Percentiles rank a stretch among this genome's conserved stretches.
Conservation (phyloP, 495 filamentous ascomycete genomes). For the Neurospora tetrasperma region DNA sequence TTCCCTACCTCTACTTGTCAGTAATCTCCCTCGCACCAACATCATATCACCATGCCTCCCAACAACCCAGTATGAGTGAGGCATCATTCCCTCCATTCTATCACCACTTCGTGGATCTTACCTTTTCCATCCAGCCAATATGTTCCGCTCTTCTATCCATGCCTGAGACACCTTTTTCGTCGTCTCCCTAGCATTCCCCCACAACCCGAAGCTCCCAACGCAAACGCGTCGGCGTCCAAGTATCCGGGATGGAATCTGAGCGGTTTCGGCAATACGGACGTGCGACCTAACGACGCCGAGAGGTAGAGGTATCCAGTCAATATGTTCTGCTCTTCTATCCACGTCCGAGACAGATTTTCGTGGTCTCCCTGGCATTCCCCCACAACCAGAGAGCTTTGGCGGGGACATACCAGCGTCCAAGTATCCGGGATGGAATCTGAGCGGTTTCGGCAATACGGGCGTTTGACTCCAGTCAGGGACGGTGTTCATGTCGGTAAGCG, state of each 20-base stretch:
- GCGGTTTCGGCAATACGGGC: conserved; percentile 21
- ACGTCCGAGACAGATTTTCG: not conserved
- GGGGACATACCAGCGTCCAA: conserved; percentile 9
- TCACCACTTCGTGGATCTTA: not conserved
- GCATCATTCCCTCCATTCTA: not conserved
- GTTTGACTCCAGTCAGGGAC: no score
- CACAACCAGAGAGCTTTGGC: conserved; percentile 9
- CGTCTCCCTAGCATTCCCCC: conserved; percentile 22
- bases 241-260: conserved; percentile 27
- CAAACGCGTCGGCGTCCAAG: conserved; percentile 3
- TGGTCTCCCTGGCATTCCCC: conserved; percentile 20
- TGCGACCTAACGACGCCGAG: conserved; percentile 12
- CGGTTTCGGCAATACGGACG: conserved; percentile 26
- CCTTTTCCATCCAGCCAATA: not conserved
- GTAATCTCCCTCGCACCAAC: not conserved
- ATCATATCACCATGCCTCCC: not conserved
- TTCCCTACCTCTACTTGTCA: not conserved
- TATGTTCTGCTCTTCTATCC: not conserved
- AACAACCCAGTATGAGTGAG: not conserved
- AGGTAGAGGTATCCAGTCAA: not conserved
- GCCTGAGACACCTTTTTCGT: not conserved
- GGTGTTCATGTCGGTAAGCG: conserved; percentile 1
- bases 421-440: conserved; percentile 27
- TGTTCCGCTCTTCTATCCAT: not conserved
- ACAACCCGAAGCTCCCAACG: conserved; percentile 6